These are phyloP conservation scores for Aspergillus neotritici DNA, from an alignment of 2,329 filamentous ascomycete species.

Conservation along the genomic window DNA sequence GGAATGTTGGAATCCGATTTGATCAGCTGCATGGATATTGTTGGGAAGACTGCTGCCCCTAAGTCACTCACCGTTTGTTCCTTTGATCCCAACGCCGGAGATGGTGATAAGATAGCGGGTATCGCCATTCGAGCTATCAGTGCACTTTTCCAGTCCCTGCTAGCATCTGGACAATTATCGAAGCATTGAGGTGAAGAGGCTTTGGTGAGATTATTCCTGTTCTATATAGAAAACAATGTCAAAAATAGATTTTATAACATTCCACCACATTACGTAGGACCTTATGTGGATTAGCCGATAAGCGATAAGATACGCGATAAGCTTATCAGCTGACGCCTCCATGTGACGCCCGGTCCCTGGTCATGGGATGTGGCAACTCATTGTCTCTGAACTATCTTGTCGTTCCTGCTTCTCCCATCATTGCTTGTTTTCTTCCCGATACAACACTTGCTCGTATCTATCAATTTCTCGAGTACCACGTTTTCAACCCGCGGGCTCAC, in stretches of 20 bases:
- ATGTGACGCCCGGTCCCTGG: slow-evolving; percentile 5
- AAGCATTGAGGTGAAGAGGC: no score
- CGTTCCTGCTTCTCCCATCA: no score
- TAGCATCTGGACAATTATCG: not conserved
- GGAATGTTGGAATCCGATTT: slow-evolving; percentile 15
- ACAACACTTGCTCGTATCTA: no score
- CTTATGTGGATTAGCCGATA: no score
- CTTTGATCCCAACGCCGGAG: slow-evolving; percentile 16
- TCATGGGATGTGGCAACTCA: slow-evolving; percentile 8
- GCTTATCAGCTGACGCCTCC: slow-evolving; percentile 8
- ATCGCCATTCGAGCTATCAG: slow-evolving; percentile 13
- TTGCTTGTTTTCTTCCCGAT: no score
- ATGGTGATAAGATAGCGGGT: slow-evolving; percentile 14
- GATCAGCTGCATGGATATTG: no score
- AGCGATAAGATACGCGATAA: no score
- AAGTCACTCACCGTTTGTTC: slow-evolving; percentile 16
- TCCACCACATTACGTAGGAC: no score
- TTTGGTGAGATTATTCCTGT: no score
- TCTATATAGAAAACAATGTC: no score
- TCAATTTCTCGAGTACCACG: no score
- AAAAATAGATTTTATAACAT: no score
- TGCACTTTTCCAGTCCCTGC: slow-evolving; percentile 3
- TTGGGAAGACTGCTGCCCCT: slow-evolving; percentile 9
- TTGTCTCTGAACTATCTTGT: not conserved
- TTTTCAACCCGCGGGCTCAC: not conserved